Evolutionary conservation across 345 rosid species (phyloP).

Genomic region (Cardiospermum halicacabum): DNA sequence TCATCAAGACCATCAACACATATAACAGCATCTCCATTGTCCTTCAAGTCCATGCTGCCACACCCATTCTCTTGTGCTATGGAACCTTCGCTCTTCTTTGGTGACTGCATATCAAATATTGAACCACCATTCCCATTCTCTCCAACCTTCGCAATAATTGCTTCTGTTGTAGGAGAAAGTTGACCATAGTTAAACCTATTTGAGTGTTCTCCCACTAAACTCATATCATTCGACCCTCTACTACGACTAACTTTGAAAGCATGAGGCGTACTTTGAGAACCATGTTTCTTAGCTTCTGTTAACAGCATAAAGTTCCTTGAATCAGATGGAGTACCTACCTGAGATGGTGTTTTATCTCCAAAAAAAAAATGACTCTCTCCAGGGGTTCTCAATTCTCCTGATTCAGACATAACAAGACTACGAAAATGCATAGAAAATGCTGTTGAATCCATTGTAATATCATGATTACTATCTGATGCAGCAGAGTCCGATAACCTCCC

Average conservation of each 20-base stretch:
- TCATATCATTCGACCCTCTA: slow-evolving; percentile 81
- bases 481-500: slow-evolving; percentile 62
- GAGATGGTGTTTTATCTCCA: slow-evolving; percentile 57
- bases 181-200: slow-evolving; percentile 57
- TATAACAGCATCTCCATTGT: slow-evolving; percentile 19
- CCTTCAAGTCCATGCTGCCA: slow-evolving; percentile 14
- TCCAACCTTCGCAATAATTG: slow-evolving; percentile 54
- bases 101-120: slow-evolving; percentile 16
- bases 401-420: slow-evolving; percentile 68
- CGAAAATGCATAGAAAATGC: slow-evolving; percentile 87
- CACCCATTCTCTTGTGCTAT: slow-evolving; percentile 15
- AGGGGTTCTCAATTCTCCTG: slow-evolving; percentile 58
- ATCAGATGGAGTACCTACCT: slow-evolving; percentile 33
- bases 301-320: slow-evolving; percentile 59
- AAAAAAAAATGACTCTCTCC: slow-evolving; percentile 21
- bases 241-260: slow-evolving; percentile 49
- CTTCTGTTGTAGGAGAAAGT: slow-evolving; percentile 71
- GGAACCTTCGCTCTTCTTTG: slow-evolving; percentile 19
- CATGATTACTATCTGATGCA: slow-evolving; percentile 66
- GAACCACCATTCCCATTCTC: slow-evolving; percentile 26
- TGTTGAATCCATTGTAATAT: slow-evolving; percentile 89
- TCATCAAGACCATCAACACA: slow-evolving; percentile 19
- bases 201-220: slow-evolving; percentile 64
- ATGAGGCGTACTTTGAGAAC: slow-evolving; percentile 23
- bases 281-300: slow-evolving; percentile 44